Percentiles rank a stretch among this genome's conserved stretches.
Evolutionary conservation across 768 basidiomycete genomes (phyloP).

Genomic region (Suillus brevipes): DNA sequence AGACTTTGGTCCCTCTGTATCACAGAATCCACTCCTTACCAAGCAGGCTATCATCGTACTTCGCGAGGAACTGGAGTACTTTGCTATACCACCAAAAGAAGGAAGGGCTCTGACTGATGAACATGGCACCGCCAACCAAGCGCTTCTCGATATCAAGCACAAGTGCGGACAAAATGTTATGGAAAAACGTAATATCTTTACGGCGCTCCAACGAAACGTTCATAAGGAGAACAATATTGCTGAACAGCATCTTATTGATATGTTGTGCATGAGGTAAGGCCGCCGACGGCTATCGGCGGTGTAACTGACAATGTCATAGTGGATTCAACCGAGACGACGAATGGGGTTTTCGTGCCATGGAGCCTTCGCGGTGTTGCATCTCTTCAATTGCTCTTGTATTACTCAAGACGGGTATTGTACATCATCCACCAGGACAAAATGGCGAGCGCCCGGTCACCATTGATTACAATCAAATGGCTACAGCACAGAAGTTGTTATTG

Average conservation of each 20-base stretch:
- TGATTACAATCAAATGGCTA: slow-evolving; percentile 92
- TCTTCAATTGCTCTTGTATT: slow-evolving; percentile 97
- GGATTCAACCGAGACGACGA: slow-evolving; percentile 97
- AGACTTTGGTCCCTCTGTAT: slow-evolving; percentile 59
- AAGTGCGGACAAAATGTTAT: slow-evolving; percentile 86
- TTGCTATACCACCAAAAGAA: slow-evolving; percentile 85
- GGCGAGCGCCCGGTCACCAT: slow-evolving; percentile 75
- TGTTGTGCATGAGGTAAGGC: slow-evolving; percentile 96
- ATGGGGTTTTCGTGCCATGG: slow-evolving; percentile 96
- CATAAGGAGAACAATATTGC: slow-evolving; percentile 99
- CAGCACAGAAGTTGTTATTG: slow-evolving; percentile 92
- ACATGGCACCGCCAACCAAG: slow-evolving; percentile 77
- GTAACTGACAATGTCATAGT: slow-evolving; percentile 35
- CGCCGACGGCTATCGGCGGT: slow-evolving; percentile 9
- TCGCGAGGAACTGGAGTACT: slow-evolving; percentile 97
- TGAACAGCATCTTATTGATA: slow-evolving; percentile 99
- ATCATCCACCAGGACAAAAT: slow-evolving; percentile 52
- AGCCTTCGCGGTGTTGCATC: slow-evolving; percentile 95
- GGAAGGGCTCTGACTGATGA: slow-evolving; percentile 65
- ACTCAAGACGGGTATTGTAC: slow-evolving; percentile 94
- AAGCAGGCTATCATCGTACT: slow-evolving; percentile 99
- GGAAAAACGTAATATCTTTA: slow-evolving; percentile 91
- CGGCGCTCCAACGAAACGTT: slow-evolving; percentile 96
- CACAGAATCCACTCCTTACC: slow-evolving; percentile 87
- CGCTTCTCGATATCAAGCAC: slow-evolving; percentile 78